Evolutionary conservation across 768 basidiomycete species (phyloP), one percentile per base, ranked within the genome.

Genomic region (Kockovaella imperatae): DNA sequence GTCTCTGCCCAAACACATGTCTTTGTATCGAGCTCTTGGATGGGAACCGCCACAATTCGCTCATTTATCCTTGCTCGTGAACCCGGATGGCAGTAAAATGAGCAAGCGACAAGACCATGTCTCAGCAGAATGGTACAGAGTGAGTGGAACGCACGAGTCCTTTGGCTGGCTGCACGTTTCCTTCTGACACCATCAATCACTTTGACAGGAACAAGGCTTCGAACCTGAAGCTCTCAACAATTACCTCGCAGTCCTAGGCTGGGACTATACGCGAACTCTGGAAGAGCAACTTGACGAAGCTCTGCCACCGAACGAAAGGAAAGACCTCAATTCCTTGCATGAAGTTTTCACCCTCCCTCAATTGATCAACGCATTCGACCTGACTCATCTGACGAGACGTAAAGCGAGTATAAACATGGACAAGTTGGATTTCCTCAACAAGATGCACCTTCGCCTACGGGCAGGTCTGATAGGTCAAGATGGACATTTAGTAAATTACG

Each of bases 211-310:
- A 17, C 35, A 81, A 38, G 91, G 89, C 0, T 97, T 87, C 83
- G 91, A 97, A 62, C 86, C 89, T 0, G 77, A 77, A 35, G 88
- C 90, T 2, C 70, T 99, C 13, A 72, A 91, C 21, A 97, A 97
- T 62, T 97, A 91, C 83, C 78, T 96, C 6, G 87, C 87, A 4
- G 74, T 97, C 15, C 83, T 87, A n/a, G 91, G 95, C 1, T 96
- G 91, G 87, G 87, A 89, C 20, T 43, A 7, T 11, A 36, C 17
- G 42, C 44, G 11, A 32, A 18, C 43, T 18, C 31, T 23, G 17
- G 14, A 7, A 5, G 17, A 8, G 18, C 23, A 15, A 13, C 42
- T 39, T 3, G 34, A 28, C 17, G 7, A 49, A 14, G 30, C 43
- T 3, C 51, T 57, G 4, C 54, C 53, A 13, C 54, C 52, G 1